phyloP scores from a whole-genome alignment of 139 green algal species.

The Chlorella ohadii region DNA sequence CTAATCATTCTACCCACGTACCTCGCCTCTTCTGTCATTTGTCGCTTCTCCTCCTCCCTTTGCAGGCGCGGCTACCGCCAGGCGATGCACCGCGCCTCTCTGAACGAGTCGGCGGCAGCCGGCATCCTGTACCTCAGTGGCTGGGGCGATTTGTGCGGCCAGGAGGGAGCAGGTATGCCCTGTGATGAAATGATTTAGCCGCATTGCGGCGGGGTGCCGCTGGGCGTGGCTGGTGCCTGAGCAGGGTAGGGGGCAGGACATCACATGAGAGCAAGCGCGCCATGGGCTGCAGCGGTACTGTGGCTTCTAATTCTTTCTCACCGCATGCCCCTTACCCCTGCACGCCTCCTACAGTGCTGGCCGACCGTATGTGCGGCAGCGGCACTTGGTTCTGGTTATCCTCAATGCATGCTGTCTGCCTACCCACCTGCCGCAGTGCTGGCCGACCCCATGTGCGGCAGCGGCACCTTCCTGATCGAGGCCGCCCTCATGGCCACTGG shows the following conservation, averaged over 20 bases:
- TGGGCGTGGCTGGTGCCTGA: neutral
- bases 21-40: too few species aligned
- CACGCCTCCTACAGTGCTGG: too few species aligned
- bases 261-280: too few species aligned
- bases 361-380: too few species aligned
- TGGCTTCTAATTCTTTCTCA: too few species aligned
- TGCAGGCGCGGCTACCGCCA: constrained; percentile 77
- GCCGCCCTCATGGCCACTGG: constrained; percentile 84
- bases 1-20: too few species aligned
- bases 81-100: constrained; percentile 84
- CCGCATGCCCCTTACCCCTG: neutral
- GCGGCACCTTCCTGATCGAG: constrained; percentile 91
- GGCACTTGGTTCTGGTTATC: too few species aligned
- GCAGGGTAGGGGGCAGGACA: neutral
- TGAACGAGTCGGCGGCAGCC: constrained; percentile 92
- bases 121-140: constrained; percentile 76
- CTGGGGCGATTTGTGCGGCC: constrained; percentile 55
- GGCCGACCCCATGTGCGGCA: constrained; percentile 94
- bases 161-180: constrained; percentile 1
- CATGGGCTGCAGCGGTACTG: neutral
- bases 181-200: too few species aligned
- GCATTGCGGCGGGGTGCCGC: too few species aligned
- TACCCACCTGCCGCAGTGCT: constrained; percentile 46
- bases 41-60: neutral
- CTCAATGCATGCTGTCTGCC: too few species aligned